Evolutionary conservation across 2,329 filamentous ascomycete species (phyloP).

Genomic region (Penicillium fuscoglaucum): DNA sequence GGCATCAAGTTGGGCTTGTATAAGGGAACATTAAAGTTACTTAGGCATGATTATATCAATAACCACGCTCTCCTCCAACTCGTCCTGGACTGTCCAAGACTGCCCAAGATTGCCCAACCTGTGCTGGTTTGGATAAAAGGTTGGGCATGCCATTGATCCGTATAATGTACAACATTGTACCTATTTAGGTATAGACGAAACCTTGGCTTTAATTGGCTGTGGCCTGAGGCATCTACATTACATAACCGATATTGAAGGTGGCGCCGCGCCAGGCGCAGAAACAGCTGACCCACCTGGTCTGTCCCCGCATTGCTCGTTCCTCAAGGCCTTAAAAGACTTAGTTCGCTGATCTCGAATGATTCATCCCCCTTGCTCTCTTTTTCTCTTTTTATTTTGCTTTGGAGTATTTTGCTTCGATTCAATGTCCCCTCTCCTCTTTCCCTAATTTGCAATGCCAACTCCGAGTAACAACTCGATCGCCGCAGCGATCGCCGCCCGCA

Average conservation of each 20-base stretch:
- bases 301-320: conserved; percentile 34
- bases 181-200: not conserved
- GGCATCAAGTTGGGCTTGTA: not conserved
- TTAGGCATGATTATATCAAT: not conserved
- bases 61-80: not conserved
- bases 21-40: not conserved
- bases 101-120: not conserved
- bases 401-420: conserved; percentile 26
- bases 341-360: conserved; percentile 16
- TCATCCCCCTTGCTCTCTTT: conserved; percentile 24
- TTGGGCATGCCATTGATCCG: not conserved
- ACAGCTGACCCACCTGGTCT: conserved; percentile 14
- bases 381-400: conserved; percentile 11
- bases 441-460: conserved; percentile 52
- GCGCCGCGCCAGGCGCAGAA: conserved; percentile 14
- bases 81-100: not conserved
- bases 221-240: not conserved
- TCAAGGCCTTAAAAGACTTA: conserved; percentile 12
- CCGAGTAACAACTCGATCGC: conserved; percentile 48
- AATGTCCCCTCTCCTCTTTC: conserved; percentile 35
- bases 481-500: conserved; percentile 46
- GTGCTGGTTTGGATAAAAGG: not conserved
- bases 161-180: not conserved
- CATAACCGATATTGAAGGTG: conserved; percentile 11
- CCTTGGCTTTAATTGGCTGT: not conserved